Conservation (phyloP, 2,329 filamentous ascomycete species). For the Arachnopeziza araneosa region DNA sequence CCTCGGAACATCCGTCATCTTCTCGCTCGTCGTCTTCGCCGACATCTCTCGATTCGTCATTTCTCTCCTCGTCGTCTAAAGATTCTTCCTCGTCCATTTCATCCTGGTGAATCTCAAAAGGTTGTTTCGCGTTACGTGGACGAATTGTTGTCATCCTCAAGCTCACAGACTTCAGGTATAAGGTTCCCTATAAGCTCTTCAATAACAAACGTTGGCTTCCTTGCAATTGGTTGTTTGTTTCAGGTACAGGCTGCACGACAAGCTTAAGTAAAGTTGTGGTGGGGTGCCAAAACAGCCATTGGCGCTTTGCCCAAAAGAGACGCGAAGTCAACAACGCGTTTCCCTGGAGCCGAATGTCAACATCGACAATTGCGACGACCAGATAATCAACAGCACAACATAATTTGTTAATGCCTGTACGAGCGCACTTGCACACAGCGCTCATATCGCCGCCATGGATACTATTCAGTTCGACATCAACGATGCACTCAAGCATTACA, state of each 20-base stretch:
- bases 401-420: slow-evolving; percentile 18
- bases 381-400: slow-evolving; percentile 27
- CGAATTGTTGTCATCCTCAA: slow-evolving; percentile 27
- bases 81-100: slow-evolving; percentile 32
- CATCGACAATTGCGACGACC: slow-evolving; percentile 19
- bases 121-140: slow-evolving; percentile 27
- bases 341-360: slow-evolving; percentile 12
- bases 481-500: slow-evolving; percentile 91
- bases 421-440: slow-evolving; percentile 11
- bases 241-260: slow-evolving; percentile 9
- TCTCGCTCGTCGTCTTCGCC: slow-evolving; percentile 26
- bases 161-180: neutral
- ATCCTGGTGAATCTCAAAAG: slow-evolving; percentile 36
- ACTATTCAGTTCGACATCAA: slow-evolving; percentile 92
- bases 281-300: slow-evolving; percentile 11
- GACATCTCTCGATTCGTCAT: slow-evolving; percentile 34
- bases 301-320: slow-evolving; percentile 11
- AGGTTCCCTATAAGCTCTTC: neutral
- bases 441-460: slow-evolving; percentile 45
- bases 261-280: slow-evolving; percentile 3
- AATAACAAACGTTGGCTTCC: slow-evolving; percentile 3
- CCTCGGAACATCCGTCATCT: slow-evolving; percentile 34
- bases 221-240: slow-evolving; percentile 20
- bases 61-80: slow-evolving; percentile 34
- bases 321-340: slow-evolving; percentile 17